These are phyloP conservation scores for Fusarium agapanthi DNA, from an alignment of 2,329 filamentous ascomycete genomes.

Conservation along the genomic window DNA sequence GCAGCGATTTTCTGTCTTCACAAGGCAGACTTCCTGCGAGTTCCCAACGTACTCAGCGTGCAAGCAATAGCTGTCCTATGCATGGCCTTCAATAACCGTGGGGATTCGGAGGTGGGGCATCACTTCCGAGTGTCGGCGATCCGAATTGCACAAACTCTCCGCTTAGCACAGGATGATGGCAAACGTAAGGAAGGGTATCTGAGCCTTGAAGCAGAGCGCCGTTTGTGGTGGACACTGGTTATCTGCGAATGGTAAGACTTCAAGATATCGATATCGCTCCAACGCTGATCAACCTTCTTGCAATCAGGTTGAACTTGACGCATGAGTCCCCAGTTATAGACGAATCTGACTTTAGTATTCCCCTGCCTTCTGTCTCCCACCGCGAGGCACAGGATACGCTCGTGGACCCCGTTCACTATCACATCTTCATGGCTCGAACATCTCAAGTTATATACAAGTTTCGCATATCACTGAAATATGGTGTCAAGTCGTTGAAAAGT, in stretches of 20 bases:
- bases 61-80: neutral
- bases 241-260: neutral
- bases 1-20: neutral
- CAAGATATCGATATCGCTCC: too few relatives aligned
- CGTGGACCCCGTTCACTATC: neutral
- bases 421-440: neutral
- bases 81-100: neutral
- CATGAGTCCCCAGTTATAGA: neutral
- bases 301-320: neutral
- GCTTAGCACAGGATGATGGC: neutral
- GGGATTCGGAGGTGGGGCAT: neutral
- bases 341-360: neutral
- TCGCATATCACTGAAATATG: neutral
- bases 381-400: neutral
- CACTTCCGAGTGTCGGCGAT: neutral
- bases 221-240: neutral
- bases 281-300: neutral
- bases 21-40: neutral
- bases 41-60: neutral
- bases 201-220: neutral
- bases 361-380: neutral
- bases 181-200: accelerated
- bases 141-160: neutral
- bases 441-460: neutral
- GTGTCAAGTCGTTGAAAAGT: neutral